Base-by-base conservation (phyloP, 192 early-diverging fungal genomes). In the Glomus cerebriforme region DNA sequence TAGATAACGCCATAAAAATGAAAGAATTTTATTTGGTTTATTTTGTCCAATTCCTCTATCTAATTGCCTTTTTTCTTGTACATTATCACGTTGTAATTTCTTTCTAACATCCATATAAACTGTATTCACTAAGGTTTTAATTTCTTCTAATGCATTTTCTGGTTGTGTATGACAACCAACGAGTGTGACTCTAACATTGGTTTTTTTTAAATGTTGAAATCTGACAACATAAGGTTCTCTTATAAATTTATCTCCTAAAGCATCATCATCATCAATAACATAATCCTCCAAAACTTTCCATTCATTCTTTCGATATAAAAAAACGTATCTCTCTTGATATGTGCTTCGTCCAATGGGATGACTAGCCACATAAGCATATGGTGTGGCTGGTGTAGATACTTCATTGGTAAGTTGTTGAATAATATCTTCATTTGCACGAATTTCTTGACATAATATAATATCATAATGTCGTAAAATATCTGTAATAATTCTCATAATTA, bases 121-220 rank as follows among this genome's bases (percentile, higher is more conserved):
- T 31, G 49, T 13, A 29, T 32, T 45, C n/a, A 78, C n/a, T 54
- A 78, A 78, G 5, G 47, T 27, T 34, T 43, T 27, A 34, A 78
- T 54, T 59, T 78, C 77, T n/a, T 59, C 54, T n/a, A 59, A 68
- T 15, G 77, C 77, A 6, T 78, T 68, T n/a, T 66, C 49, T 12
- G 77, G 77, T 59, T 69, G 77, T n/a, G 77, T 78, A 39, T 78
- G 77, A 34, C 77, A 78, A 54, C 77, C 77, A 58, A 78, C 77
- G 2, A 78, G 35, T 32, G 65, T 78, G 15, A 78, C 1, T 49
- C 66, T 69, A 15, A 69, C 67, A 69, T 78, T 15, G 2, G 66
- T 12, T 27, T 59, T 68, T 24, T 34, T 39, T 12, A 69, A 32
- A 69, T 78, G 64, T 39, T 78, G 65, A 78, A 78, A 78, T 68